Percentiles rank a stretch among this genome's conserved stretches.
Evolutionary conservation across 1,284 basidiomycete genomes (phyloP).

Genomic region (Puccinia polysora): DNA sequence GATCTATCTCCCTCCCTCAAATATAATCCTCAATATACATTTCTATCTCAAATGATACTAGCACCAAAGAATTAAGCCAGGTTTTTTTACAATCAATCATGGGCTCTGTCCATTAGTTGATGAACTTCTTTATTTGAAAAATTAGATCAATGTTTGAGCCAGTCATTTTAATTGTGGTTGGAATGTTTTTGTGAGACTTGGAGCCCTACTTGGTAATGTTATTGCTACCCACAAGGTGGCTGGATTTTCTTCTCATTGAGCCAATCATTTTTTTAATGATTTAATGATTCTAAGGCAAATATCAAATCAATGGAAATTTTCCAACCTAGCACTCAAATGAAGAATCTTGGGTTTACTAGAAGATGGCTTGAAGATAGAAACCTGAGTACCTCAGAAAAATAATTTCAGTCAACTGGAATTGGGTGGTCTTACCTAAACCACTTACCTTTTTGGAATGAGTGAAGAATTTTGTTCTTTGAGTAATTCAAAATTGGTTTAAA

Average conservation of each 20-base stretch:
- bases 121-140: background rate
- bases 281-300: background rate
- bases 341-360: background rate
- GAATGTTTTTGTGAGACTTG: background rate
- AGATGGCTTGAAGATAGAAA: background rate
- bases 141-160: background rate
- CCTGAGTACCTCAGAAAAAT: background rate
- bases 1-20: background rate
- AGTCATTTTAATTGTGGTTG: background rate
- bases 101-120: background rate
- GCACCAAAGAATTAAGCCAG: constrained; percentile 20
- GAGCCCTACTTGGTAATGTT: constrained; percentile 7
- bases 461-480: background rate
- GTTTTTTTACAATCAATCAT: background rate
- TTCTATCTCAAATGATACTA: constrained; percentile 1
- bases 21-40: constrained; percentile 18
- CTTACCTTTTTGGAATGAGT: constrained; percentile 18
- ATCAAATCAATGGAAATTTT: background rate
- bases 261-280: constrained; percentile 3
- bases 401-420: background rate
- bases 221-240: constrained; percentile 33
- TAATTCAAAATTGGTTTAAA: constrained; percentile 30
- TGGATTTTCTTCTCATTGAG: constrained; percentile 19
- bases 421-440: constrained; percentile 27
- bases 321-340: background rate